Base-by-base conservation (phyloP, 108 stramenopile species). In the Conticribra guillardii region DNA sequence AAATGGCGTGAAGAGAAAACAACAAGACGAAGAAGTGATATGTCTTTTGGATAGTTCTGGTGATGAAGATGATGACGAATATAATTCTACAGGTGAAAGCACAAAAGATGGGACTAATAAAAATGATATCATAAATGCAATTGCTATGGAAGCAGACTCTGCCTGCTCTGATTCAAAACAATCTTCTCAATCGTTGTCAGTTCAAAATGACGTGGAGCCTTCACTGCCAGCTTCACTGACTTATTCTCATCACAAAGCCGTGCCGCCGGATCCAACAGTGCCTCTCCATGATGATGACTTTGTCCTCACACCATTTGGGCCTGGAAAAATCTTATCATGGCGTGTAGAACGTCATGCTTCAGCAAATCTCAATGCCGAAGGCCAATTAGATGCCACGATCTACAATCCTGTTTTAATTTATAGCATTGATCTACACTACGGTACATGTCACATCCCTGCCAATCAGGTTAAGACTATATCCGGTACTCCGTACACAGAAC, bases 1-100 rank as follows among this genome's bases (percentile, higher is more conserved):
- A n/a, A n/a, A n/a, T n/a, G n/a, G n/a, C n/a, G n/a, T n/a, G 22
- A 5, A 32, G 27, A 1, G 8, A 57, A 68, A 17, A 34, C 27
- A 16, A 56, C 54, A 58, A 21, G 44, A 29, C 21, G 26, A 17
- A 31, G 27, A 8, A 34, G 24, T 9, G 68, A 75, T 75, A 41
- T 37, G 53, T 54, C 68, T 75, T 15, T 51, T 75, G 27, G 74
- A 75, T 44, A 75, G 74, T 37, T 69, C 68, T 29, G 74, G 69
- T 62, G 74, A 75, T 15, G 74, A 75, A 24, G 74, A 75, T 16
- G 74, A 54, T 9, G 60, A 49, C n/a, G n/a, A n/a, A n/a, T n/a
- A n/a, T n/a, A n/a, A n/a, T n/a, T n/a, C n/a, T n/a, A n/a, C n/a
- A n/a, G n/a, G n/a, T n/a, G n/a, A n/a, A n/a, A n/a, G n/a, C n/a